Percentiles rank a stretch among this genome's conserved stretches.
Evolutionary conservation across 805 yeast genomes (phyloP).

Genomic region (Pichia insulana): DNA sequence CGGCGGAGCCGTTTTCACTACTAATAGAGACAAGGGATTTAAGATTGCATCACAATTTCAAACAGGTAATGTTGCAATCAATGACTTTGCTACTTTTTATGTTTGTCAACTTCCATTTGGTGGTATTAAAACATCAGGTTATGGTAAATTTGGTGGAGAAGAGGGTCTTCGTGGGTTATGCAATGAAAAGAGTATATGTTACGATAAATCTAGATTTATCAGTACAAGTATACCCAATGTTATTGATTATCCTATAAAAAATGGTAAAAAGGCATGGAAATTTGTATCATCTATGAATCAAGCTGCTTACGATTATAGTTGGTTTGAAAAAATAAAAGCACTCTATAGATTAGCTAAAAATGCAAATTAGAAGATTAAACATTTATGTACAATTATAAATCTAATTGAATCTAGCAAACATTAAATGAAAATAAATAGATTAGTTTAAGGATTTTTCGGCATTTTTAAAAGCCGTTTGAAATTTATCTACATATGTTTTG

Average conservation of each 20-base stretch:
- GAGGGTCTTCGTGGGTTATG: constrained; percentile 93
- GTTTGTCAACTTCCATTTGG: constrained; percentile 97
- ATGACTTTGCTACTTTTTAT: constrained; percentile 94
- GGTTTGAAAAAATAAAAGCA: constrained; percentile 60
- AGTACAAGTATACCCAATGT: constrained; percentile 82
- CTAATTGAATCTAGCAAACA: no score
- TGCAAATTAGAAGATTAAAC: constrained; percentile 21
- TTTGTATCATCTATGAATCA: constrained; percentile 75
- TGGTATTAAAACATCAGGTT: constrained; percentile 87
- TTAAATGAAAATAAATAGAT: no score
- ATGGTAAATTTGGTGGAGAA: constrained; percentile 96
- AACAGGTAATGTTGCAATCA: constrained; percentile 91
- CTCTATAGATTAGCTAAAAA: constrained; percentile 45
- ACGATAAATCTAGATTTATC: constrained; percentile 70
- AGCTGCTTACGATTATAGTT: constrained; percentile 72
- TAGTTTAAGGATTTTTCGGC: constrained; percentile 35
- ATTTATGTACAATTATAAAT: constrained; percentile 8
- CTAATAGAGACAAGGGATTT: constrained; percentile 46
- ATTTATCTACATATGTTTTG: constrained; percentile 52
- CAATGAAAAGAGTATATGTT: constrained; percentile 77
- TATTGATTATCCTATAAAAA: constrained; percentile 83
- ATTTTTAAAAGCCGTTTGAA: constrained; percentile 46
- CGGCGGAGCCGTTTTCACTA: constrained; percentile 87
- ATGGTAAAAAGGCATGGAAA: constrained; percentile 78
- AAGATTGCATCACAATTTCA: constrained; percentile 54